Base-by-base conservation (phyloP, 1,139 yeast genomes). In the Lodderomyces parapsilosis region DNA sequence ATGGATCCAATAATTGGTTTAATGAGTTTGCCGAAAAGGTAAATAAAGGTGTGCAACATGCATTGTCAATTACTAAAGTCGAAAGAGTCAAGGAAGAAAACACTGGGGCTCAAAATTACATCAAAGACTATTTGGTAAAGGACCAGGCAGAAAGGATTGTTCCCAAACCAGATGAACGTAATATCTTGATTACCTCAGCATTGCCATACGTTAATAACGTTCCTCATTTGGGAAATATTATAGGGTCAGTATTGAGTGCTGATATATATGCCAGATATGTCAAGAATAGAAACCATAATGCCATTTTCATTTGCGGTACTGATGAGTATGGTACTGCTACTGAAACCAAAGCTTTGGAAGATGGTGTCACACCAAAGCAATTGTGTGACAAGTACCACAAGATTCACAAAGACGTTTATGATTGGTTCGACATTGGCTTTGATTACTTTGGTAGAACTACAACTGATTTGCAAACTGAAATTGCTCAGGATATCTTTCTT, bases 291-390 rank as follows among this genome's bases (percentile, higher is more conserved):
- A 88, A 90, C 65, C 84, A 86, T 71, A 93, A 91, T 62, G 76
- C 96, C 18, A 70, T 93, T 49, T 93, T 73, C 58, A 69, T 93
- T 47, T 90, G 99, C 68, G 99, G 99, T 68, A 94, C 99, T 31
- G 99, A 93, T 63, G 99, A 93, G 68, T 94, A 93, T 63, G 99
- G 99, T 62, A 93, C 99, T 49, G 99, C 99, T 41, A 93, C 99
- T 20, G 99, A 93, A 66, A 94, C 99, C 30, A 93, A 93, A 68
- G 99, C 99, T 9, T 72, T 93, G 46, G 99, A 93, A 65, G 98
- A 93, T 59, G 83, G 86, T 37, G 84, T 88, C 48, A 78, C 95
- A 4, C 99, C 99, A 39, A 73, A 80, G 56, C 83, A 89, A 59
- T 74, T 93, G 56, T 93, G 98, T 74, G 89, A 86, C 64, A 93